A percentile compares a stretch with the other conserved stretches of the same genome.
These are phyloP conservation scores for Lodderomyces parapsilosis DNA, from an alignment of 1,139 yeast genomes.

Conservation along the genomic window DNA sequence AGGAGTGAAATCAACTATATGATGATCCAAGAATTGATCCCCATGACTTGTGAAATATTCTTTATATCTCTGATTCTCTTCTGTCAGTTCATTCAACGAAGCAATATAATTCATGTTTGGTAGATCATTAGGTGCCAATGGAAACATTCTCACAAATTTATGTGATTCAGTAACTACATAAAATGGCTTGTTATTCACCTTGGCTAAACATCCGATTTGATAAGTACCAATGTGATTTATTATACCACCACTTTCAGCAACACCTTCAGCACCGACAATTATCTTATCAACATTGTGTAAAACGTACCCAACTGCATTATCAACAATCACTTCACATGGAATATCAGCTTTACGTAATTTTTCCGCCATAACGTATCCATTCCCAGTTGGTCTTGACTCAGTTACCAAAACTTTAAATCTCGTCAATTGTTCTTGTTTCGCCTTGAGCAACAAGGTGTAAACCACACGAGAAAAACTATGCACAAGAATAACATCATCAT, in stretches of 20 bases:
- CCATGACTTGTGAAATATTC: conserved; percentile 4
- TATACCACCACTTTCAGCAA: conserved; percentile 97
- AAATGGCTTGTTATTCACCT: conserved; percentile 86
- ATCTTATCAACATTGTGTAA: conserved; percentile 91
- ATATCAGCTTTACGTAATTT: conserved; percentile 71
- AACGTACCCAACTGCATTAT: conserved; percentile 91
- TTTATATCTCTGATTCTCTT: conserved; percentile 1
- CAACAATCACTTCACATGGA: conserved; percentile 90
- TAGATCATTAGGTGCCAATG: conserved; percentile 88
- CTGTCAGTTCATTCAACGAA: conserved; percentile 23
- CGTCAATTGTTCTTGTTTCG: conserved; percentile 65
- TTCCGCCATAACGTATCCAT: conserved; percentile 76
- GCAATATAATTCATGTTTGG: conserved; percentile 48
- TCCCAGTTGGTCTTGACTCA: conserved; percentile 84
- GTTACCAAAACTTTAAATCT: conserved; percentile 91
- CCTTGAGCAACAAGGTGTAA: conserved; percentile 67
- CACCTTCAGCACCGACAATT: conserved; percentile 98
- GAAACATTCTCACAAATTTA: conserved; percentile 94
- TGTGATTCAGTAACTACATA: conserved; percentile 95
- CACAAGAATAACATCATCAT: conserved; percentile 86
- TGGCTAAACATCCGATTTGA: conserved; percentile 92
- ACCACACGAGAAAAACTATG: conserved; percentile 95
- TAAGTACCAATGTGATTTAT: conserved; percentile 94
- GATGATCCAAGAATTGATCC: conserved; percentile 36
- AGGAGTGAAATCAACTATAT: conserved; percentile 84